phyloP scores from a whole-genome alignment of 2,329 filamentous ascomycete species.

The Raffaelea arxii region DNA sequence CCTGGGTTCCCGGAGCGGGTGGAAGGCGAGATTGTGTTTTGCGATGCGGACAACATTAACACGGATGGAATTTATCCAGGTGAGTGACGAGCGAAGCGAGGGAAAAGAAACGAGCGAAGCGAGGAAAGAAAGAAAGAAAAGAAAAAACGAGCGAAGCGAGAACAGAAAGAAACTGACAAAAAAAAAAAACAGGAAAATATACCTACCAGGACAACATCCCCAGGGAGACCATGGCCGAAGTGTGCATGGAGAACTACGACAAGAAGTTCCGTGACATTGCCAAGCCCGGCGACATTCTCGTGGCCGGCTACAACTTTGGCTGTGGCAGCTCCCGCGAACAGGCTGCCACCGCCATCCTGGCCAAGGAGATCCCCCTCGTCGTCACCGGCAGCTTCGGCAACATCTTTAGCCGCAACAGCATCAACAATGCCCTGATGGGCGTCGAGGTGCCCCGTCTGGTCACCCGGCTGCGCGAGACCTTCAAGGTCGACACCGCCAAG shows the following conservation, averaged over 20 bases:
- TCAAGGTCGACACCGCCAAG: slow-evolving; percentile 26
- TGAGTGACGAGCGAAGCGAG: slow-evolving; percentile 37
- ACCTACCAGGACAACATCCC: slow-evolving; percentile 85
- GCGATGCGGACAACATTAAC: slow-evolving; percentile 72
- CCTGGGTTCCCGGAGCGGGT: slow-evolving; percentile 82
- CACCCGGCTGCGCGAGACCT: slow-evolving; percentile 54
- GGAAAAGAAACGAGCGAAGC: too few species aligned
- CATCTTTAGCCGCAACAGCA: slow-evolving; percentile 50
- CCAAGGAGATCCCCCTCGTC: slow-evolving; percentile 70
- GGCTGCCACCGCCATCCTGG: slow-evolving; percentile 77
- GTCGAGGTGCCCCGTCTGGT: slow-evolving; percentile 61
- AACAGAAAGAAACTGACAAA: slow-evolving; percentile 19
- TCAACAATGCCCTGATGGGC: slow-evolving; percentile 65
- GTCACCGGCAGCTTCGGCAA: slow-evolving; percentile 74
- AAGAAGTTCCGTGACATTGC: slow-evolving; percentile 54
- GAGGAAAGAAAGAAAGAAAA: too few species aligned
- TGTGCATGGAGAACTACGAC: slow-evolving; percentile 95
- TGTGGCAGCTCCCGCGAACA: slow-evolving; percentile 75
- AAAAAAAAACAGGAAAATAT: slow-evolving; percentile 23
- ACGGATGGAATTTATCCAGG: slow-evolving; percentile 90
- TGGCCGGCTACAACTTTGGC: slow-evolving; percentile 83
- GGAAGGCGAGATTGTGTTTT: slow-evolving; percentile 79
- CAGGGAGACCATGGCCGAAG: slow-evolving; percentile 70
- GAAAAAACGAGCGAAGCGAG: too few species aligned
- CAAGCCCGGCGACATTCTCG: slow-evolving; percentile 66